Evolutionary conservation across 192 early-diverging fungal species (phyloP).

Genomic region (Coemansia sp.): DNA sequence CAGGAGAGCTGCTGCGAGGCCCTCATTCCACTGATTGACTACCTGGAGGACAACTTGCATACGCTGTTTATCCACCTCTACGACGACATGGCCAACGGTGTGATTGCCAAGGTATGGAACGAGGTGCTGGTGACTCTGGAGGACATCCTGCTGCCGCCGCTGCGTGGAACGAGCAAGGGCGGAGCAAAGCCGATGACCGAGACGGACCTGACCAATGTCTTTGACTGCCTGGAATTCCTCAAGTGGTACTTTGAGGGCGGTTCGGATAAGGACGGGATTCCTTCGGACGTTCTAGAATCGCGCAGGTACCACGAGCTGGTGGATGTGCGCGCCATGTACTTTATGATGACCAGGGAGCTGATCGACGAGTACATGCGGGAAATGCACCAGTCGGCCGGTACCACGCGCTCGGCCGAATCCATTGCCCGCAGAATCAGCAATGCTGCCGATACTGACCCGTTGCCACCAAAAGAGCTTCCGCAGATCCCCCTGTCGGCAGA

Average conservation of each 20-base stretch:
- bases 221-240: conserved; percentile 66
- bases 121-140: conserved; percentile 65
- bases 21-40: conserved; percentile 65
- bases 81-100: conserved; percentile 57
- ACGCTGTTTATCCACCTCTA: conserved; percentile 61
- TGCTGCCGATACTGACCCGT: too few species aligned
- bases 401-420: background rate
- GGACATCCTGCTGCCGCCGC: conserved; percentile 64
- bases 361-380: conserved; percentile 56
- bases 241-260: conserved; percentile 70
- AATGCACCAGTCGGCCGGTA: conserved; percentile 32
- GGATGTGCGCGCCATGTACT: conserved; percentile 60
- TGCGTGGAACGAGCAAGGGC: conserved; percentile 54
- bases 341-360: conserved; percentile 59
- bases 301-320: conserved; percentile 62
- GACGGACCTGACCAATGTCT: conserved; percentile 59
- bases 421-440: too few species aligned
- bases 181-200: conserved; percentile 57
- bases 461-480: too few species aligned
- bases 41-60: conserved; percentile 66
- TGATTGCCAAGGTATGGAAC: conserved; percentile 65
- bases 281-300: conserved; percentile 56
- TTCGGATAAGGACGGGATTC: conserved; percentile 59
- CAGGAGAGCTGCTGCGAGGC: conserved; percentile 59
- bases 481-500: too few species aligned